A percentile compares a stretch with the other conserved stretches of the same genome.
phyloP scores from a whole-genome alignment of 176 grass and related monocot species.

The Avena sativa region DNA sequence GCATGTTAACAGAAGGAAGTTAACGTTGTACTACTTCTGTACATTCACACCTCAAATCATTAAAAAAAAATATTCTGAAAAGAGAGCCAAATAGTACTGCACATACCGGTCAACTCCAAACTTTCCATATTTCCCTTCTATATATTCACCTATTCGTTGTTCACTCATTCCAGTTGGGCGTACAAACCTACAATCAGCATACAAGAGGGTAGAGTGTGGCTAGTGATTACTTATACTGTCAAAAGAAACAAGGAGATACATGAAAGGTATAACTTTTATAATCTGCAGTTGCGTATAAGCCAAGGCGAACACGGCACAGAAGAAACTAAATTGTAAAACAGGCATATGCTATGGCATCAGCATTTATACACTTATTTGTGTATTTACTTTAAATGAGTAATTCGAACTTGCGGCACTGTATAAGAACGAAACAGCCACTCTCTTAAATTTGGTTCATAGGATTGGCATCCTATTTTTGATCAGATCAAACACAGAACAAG shows the following conservation, averaged over 20 bases:
- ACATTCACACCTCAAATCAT: constrained; percentile 23
- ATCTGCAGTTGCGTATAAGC: neutral
- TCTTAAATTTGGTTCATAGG: neutral
- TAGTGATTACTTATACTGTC: constrained; percentile 28
- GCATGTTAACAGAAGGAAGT: constrained; percentile 26
- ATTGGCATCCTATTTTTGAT: neutral
- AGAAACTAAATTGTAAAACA: constrained; percentile 22
- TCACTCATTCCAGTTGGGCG: constrained; percentile 73
- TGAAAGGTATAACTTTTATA: constrained; percentile 4
- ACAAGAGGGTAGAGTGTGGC: neutral
- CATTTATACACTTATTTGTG: constrained; percentile 15
- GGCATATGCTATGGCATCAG: neutral
- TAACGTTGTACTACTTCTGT: neutral
- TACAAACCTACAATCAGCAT: constrained; percentile 71
- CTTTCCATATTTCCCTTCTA: constrained; percentile 96
- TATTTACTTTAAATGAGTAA: constrained; percentile 9
- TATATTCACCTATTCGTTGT: constrained; percentile 76
- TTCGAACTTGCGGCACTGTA: neutral
- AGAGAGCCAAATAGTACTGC: constrained; percentile 25
- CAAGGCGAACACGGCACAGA: constrained; percentile 10
- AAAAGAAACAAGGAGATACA: constrained; percentile 20
- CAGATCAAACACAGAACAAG: constrained; percentile 25
- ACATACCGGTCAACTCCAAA: constrained; percentile 89
- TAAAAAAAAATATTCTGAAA: neutral
- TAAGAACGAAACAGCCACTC: neutral